A percentile compares a stretch with the other conserved stretches of the same genome.
Evolutionary conservation across 805 yeast species (phyloP).

Genomic region (Phaffomyces antillensis): DNA sequence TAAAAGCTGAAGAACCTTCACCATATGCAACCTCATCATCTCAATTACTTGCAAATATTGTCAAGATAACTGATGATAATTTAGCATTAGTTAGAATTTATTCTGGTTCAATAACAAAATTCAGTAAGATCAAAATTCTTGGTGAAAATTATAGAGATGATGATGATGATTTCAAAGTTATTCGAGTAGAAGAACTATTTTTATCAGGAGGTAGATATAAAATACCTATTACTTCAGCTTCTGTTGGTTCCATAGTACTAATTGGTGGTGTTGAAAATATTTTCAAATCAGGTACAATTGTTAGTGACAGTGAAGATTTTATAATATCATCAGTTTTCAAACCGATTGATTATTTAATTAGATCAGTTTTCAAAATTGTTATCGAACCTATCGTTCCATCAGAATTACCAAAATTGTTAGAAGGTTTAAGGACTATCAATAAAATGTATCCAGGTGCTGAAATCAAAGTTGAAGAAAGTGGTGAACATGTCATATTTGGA

Average conservation of each 20-base stretch:
- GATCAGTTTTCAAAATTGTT: slow-evolving; percentile 71
- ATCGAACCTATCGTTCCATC: slow-evolving; percentile 76
- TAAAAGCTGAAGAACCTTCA: slow-evolving; percentile 22
- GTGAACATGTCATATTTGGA: slow-evolving; percentile 75
- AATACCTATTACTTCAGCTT: slow-evolving; percentile 43
- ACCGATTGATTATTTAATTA: slow-evolving; percentile 36
- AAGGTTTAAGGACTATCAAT: slow-evolving; percentile 58
- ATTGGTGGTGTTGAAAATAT: slow-evolving; percentile 58
- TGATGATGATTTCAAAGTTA: slow-evolving; percentile 41
- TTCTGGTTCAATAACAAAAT: slow-evolving; percentile 49
- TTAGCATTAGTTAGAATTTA: slow-evolving; percentile 55
- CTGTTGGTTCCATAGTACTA: slow-evolving; percentile 63
- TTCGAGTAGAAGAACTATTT: slow-evolving; percentile 26
- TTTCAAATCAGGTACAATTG: slow-evolving; percentile 55
- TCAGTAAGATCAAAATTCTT: slow-evolving; percentile 43
- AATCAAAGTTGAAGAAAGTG: slow-evolving; percentile 78
- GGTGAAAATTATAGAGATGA: slow-evolving; percentile 48
- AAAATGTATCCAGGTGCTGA: slow-evolving; percentile 59
- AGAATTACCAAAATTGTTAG: slow-evolving; percentile 65
- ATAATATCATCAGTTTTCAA: slow-evolving; percentile 26
- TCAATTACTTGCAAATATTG: slow-evolving; percentile 43
- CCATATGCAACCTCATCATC: slow-evolving; percentile 22
- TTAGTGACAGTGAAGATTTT: slow-evolving; percentile 19
- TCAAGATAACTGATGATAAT: slow-evolving; percentile 51
- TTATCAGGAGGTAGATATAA: slow-evolving; percentile 69